Evolutionary conservation across 345 rosid species (phyloP), one percentile per base, ranked within the genome.

Genomic region (Hibiscus trionum): DNA sequence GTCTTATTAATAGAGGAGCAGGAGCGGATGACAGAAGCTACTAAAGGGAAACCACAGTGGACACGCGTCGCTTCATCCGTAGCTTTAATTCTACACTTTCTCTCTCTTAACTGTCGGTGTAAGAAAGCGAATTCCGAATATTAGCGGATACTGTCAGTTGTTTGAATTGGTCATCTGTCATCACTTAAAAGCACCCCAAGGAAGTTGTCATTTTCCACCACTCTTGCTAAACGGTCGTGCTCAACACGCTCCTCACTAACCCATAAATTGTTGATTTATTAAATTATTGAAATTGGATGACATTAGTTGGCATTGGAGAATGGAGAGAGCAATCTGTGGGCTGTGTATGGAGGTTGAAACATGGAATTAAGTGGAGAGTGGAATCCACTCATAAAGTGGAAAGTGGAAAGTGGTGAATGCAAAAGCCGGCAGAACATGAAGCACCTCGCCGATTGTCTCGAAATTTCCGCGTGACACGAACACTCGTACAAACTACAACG

Each of bases 401-500:
- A 59, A 37, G 42, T 3, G 31, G 8, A 73, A 82, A 79, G 78
- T 61, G 80, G 73, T 77, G 72, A 59, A 72, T 55, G 75, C 55
- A 62, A 75, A 74, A 75, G 86, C 86, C 90, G 85, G 81, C 83
- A 72, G 57, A 31, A 61, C 33, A 66, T 8, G 70, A 49, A 75
- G 24, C 2, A 49, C 26, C 37, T 17, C 66, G 82, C 83, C 78
- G 76, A 77, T 77, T 68, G 79, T 75, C 83, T 84, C 79, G 84
- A 73, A 52, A 37, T 70, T 80, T 74, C 86, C 83, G 85, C 77
- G 81, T 80, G 80, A 80, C 91, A 87, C 88, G 86, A 74, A 72
- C 27, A 39, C 61, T 67, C 66, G 15, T 72, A 77, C 24, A 21
- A 21, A 21, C 24, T 21, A 21, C 83, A 81, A 71, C 65, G 72